Evolutionary conservation across 2,329 filamentous ascomycete genomes (phyloP), one percentile per base, ranked within the genome.

Genomic region (Pseudogymnoascus sp.): DNA sequence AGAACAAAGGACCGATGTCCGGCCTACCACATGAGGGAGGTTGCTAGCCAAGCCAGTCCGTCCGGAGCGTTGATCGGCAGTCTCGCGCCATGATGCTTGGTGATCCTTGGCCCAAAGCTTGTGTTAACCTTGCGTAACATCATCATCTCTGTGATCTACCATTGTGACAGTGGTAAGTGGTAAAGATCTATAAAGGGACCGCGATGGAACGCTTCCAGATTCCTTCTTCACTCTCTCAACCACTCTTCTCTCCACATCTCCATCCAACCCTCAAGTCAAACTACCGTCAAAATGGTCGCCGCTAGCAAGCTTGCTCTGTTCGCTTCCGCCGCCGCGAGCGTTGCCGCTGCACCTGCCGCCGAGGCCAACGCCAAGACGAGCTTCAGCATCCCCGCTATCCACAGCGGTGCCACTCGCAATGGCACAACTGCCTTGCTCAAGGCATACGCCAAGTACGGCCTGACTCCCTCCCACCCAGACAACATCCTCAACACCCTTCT

Each of bases 381-480:
- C 29, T 68, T 68, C 62, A 66, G 66, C 61, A 66, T 67, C n/a
- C 58, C 67, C 35, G 70, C 70, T 6, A 62, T 69, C 35, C 65
- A 68, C 57, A 70, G 70, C 39, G n/a, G 41, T 68, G 59, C 24
- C 61, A 65, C 7, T 21, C 68, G 69, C 33, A 72, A 72, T 63
- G 69, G 70, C 15, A 72, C 70, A 15, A 66, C 66, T 44, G 66
- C 70, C 39, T 40, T 72, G 50, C 60, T 72, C 10, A 71, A 69
- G 59, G 69, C 69, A 3, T 72, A 72, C 47, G 68, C 66, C 40
- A 72, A 71, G 62, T 65, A 70, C 44, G 59, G 66, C 62, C 63
- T 72, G 58, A 65, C 50, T 7, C 70, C 70, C 47, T 68, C 69
- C 4, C 5, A 61, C 63, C 24, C 64, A 67, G 35, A 62, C 13